Conservation (phyloP, 257 asterid species). For the Solanum medicagineum region DNA sequence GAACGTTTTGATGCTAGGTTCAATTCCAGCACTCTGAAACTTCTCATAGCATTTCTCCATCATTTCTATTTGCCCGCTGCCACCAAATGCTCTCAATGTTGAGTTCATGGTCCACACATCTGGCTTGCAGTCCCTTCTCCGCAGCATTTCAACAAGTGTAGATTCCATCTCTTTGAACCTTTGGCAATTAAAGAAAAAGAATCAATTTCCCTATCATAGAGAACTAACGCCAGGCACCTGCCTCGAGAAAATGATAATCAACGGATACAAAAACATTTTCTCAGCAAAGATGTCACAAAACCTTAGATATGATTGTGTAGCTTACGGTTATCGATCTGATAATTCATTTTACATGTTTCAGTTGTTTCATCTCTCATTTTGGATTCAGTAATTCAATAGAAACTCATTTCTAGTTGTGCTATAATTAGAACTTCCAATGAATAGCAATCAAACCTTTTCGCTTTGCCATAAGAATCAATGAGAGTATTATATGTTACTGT, state of each 20-base stretch:
- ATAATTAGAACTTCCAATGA: not conserved
- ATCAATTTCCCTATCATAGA: not conserved
- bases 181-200: constrained; percentile 1
- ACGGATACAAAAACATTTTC: not conserved
- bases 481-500: constrained; percentile 83
- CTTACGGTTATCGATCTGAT: not conserved
- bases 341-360: not conserved
- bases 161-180: constrained; percentile 91
- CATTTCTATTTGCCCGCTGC: constrained; percentile 83
- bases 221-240: not conserved
- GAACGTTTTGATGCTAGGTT: constrained; percentile 81
- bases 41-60: constrained; percentile 92
- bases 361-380: not conserved
- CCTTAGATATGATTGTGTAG: not conserved
- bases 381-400: not conserved
- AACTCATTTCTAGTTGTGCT: not conserved
- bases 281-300: not conserved
- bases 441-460: constrained; percentile 42
- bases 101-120: constrained; percentile 98
- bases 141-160: constrained; percentile 58
- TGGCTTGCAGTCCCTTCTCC: constrained; percentile 56
- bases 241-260: not conserved
- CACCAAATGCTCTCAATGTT: constrained; percentile 82
- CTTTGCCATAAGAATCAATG: constrained; percentile 87
- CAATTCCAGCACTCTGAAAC: constrained; percentile 73